Percentiles rank a stretch among this genome's conserved stretches.
Conservation (phyloP, 768 basidiomycete species). For the Hypholoma sublateritium region DNA sequence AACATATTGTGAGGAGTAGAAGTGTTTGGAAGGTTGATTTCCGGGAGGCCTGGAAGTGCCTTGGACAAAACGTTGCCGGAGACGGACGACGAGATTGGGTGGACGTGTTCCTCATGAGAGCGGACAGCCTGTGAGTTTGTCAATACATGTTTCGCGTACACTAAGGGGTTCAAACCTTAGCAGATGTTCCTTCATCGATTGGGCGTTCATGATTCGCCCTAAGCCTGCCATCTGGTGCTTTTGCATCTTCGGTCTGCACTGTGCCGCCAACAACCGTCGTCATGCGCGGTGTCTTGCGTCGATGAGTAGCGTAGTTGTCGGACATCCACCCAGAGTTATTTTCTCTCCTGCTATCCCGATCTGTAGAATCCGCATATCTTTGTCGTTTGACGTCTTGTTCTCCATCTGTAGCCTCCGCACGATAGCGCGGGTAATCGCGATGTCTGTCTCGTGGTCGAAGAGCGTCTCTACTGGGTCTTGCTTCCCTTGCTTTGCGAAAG, state of each 20-base stretch:
- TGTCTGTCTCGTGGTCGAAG: constrained; percentile 14
- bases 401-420: constrained; percentile 22
- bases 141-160: neutral
- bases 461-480: constrained; percentile 4
- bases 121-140: neutral
- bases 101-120: neutral
- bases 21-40: constrained; percentile 2
- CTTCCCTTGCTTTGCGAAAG: constrained; percentile 9
- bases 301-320: constrained; percentile 13
- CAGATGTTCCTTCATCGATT: constrained; percentile 33
- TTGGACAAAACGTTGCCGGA: neutral
- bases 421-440: constrained; percentile 16
- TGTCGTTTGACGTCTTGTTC: constrained; percentile 18
- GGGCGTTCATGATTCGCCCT: constrained; percentile 24
- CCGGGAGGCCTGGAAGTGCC: neutral
- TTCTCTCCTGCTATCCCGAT: constrained; percentile 21
- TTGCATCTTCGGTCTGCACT: constrained; percentile 23
- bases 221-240: constrained; percentile 29
- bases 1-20: constrained; percentile 16
- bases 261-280: constrained; percentile 6
- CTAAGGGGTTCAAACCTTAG: constrained; percentile 13
- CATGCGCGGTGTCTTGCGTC: constrained; percentile 15
- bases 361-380: constrained; percentile 5
- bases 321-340: constrained; percentile 18
- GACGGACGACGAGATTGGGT: neutral